Evolutionary conservation across 768 basidiomycete species (phyloP), one percentile per base, ranked within the genome.

Genomic region (Rubroboletus pulcherrimus): DNA sequence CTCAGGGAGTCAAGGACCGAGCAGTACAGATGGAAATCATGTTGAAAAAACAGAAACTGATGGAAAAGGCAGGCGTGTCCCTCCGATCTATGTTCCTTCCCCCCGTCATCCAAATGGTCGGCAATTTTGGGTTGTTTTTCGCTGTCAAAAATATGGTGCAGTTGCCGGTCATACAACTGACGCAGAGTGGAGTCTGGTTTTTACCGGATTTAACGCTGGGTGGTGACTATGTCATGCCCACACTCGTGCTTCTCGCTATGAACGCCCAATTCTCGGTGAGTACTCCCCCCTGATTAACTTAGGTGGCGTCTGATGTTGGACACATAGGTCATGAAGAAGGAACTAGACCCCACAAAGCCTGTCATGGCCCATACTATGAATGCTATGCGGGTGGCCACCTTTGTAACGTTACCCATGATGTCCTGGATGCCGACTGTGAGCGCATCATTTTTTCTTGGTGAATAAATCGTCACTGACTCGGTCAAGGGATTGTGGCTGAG

Each of bases 51-150:
- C 72, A 73, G 55, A 63, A 75, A 42, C 71, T 93, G 34, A 84
- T 89, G 66, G 69, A 77, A 55, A 79, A 85, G 51, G 80, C 89
- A 8, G 84, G 86, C 26, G 84, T 91, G 45, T 82, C 78, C 61
- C 78, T 89, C 54, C 58, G 74, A 14, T 75, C 77, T 39, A 74
- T 84, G 58, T 58, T 87, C n/a, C 49, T 83, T 15, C 74, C 78
- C 52, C 81, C 83, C 8, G 55, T 93, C 52, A 62, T 87, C 1
- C 93, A 96, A 70, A 67, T 93, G 21, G 84, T 91, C 1, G 76
- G 93, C 41, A 86, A 88, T 44, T 72, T 97, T 33, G 85, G 86
- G 14, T 73, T 91, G 74, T 98, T 98, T 79, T 86, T 93, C 61
- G 91, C 82, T 17, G 68, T 96, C 53, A 84, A 83, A 71, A 75